Conservation (phyloP, 2,329 filamentous ascomycete genomes). For the Chalaropsis thielavioides region DNA sequence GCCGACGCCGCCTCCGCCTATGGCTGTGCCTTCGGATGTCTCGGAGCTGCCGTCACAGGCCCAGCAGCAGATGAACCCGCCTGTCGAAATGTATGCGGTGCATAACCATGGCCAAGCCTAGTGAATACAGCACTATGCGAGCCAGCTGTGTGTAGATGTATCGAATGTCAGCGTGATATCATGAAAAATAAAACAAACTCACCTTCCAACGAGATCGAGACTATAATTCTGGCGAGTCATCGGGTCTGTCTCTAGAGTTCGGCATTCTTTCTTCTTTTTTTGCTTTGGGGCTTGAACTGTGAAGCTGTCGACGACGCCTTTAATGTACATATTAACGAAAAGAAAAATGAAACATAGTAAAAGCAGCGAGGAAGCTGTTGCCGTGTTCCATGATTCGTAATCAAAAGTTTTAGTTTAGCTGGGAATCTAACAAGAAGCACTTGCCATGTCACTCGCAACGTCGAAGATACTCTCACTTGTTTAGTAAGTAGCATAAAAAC, state of each 20-base stretch:
- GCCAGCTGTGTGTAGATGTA: not conserved
- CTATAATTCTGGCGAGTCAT: not conserved
- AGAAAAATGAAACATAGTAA: not conserved
- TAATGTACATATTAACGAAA: not conserved
- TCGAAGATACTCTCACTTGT: too few relatives aligned
- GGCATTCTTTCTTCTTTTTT: not conserved
- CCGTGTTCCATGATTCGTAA: too few relatives aligned
- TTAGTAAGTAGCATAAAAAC: too few relatives aligned
- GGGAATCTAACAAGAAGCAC: too few relatives aligned
- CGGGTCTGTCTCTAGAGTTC: not conserved
- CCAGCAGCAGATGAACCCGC: constrained; percentile 11
- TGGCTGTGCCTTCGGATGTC: constrained; percentile 7
- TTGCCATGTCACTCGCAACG: too few relatives aligned
- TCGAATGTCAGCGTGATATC: too few relatives aligned
- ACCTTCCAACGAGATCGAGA: not conserved
- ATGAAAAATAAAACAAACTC: not conserved
- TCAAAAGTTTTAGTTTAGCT: too few relatives aligned
- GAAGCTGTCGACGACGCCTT: not conserved
- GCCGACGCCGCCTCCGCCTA: not conserved
- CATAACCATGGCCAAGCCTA: not conserved
- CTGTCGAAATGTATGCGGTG: constrained; percentile 9
- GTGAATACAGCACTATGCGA: not conserved
- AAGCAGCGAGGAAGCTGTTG: not conserved
- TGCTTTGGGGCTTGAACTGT: not conserved
- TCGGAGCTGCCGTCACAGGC: constrained; percentile 49